Base-by-base conservation (phyloP, 371 early-diverging fungal species). In the Haplosporangium sp. region DNA sequence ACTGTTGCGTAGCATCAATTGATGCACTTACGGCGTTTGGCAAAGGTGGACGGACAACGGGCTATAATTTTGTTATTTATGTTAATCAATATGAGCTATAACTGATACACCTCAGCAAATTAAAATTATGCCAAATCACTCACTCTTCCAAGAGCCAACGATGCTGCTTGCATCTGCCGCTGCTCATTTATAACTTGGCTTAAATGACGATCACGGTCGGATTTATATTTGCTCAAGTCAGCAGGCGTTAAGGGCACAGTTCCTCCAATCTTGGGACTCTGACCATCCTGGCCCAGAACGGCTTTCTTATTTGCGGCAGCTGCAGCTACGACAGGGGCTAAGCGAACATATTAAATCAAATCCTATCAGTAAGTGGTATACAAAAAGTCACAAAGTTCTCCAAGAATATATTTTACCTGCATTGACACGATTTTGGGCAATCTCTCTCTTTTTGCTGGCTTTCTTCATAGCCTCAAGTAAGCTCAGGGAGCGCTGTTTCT, bases 181-280 rank as follows among this genome's bases (percentile, higher is more conserved):
- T 92, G 93, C 69, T 92, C 94, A 56, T 90, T 77, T 37, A 91
- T 58, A 13, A 90, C 88, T 64, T 94, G 92, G 52, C 86, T 89
- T 67, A 93, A 64, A 45, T 92, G 92, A 17, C 92, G 84, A 58
- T 95, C 95, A 19, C 94, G 85, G 39, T 92, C 92, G 8, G 89
- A 86, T 83, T 95, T 95, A 57, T 90, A 83, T 58, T 86, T 65
- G 69, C 90, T 89, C 50, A 96, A 78, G 58, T 96, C 95, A 63
- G 90, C 86, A 2, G 96, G 95, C 3, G 92, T 82, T 61, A 73
- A 56, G 0, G 73, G 67, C 7, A 67, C 85, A 84, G 64, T 77
- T 69, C 48, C 83, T 76, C 62, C 87, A 53, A 73, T 76, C 67
- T 85, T 83, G 0, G 85, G 85, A 8, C 85, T 82, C 71, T 86